Percentiles rank a stretch among this genome's conserved stretches.
Evolutionary conservation across 441 rosid genomes (phyloP).

Genomic region (Macaranga tanarius): DNA sequence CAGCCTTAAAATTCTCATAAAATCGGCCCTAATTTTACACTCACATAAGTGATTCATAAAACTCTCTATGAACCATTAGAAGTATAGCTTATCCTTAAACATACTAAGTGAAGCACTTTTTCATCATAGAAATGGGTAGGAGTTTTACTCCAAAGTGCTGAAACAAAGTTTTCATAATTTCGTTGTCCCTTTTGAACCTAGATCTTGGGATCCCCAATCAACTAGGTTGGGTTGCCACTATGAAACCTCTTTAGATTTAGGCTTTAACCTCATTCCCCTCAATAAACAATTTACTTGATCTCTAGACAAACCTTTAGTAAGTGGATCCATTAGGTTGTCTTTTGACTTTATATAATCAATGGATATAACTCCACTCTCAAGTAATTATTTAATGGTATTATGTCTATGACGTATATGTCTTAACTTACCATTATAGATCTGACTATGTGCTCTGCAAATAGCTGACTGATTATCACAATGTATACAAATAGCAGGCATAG

Average conservation of each 20-base stretch:
- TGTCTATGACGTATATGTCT: not conserved
- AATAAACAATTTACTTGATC: not conserved
- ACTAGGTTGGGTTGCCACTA: too few species aligned
- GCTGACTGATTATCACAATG: not conserved
- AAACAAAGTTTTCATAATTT: not conserved
- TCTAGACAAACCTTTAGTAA: conserved; percentile 1
- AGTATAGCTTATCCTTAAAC: not conserved
- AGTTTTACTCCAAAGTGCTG: not conserved
- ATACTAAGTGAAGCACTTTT: not conserved
- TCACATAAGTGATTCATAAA: not conserved
- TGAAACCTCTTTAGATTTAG: too few species aligned
- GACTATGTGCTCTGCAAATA: not conserved
- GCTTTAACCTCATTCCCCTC: too few species aligned
- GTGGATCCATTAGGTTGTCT: conserved; percentile 1
- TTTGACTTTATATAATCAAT: too few species aligned
- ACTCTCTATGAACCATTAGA: not conserved
- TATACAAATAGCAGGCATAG: not conserved
- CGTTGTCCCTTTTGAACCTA: not conserved
- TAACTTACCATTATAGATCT: not conserved
- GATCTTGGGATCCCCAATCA: not conserved
- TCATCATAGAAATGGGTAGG: conserved; percentile 4
- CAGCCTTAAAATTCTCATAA: not conserved
- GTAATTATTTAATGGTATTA: not conserved
- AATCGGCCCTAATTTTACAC: not conserved
- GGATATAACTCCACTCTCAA: not conserved